A percentile compares a stretch with the other conserved stretches of the same genome.
Conservation (phyloP, 2,329 filamentous ascomycete species). For the Colletotrichum sidae region DNA sequence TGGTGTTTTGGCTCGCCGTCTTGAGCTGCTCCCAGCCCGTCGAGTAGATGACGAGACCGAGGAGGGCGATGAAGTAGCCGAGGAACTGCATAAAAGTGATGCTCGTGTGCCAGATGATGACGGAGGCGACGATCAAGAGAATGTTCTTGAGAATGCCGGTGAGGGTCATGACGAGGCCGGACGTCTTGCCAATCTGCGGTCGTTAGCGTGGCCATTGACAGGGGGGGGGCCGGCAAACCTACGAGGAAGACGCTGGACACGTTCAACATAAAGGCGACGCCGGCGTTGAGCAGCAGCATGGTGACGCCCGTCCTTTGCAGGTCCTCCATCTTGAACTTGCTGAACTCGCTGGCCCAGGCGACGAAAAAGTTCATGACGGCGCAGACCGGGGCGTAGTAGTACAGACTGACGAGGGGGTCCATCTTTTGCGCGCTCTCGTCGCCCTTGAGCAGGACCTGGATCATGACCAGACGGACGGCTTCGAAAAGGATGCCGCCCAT, state of each 20-base stretch:
- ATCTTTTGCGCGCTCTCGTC: constrained; percentile 77
- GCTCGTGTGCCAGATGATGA: constrained; percentile 81
- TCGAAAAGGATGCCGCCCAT: constrained; percentile 82
- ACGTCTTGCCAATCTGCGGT: constrained; percentile 86
- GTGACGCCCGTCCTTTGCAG: constrained; percentile 73
- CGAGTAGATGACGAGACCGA: constrained; percentile 64
- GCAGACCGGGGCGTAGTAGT: constrained; percentile 91
- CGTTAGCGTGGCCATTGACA: constrained; percentile 28
- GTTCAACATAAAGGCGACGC: constrained; percentile 83
- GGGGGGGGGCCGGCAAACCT: constrained; percentile 49
- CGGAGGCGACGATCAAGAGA: constrained; percentile 80
- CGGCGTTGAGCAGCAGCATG: constrained; percentile 78
- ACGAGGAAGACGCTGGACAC: constrained; percentile 89
- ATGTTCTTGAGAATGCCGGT: constrained; percentile 91
- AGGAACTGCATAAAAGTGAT: constrained; percentile 79
- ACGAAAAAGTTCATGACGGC: constrained; percentile 82
- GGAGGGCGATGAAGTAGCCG: constrained; percentile 79
- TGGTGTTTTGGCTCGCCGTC: constrained; percentile 26
- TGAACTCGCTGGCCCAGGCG: constrained; percentile 76
- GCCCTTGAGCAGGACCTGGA: constrained; percentile 82
- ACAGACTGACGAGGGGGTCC: constrained; percentile 88
- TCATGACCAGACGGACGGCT: constrained; percentile 85
- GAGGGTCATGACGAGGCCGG: constrained; percentile 85
- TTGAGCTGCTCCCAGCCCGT: constrained; percentile 49
- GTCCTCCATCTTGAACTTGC: constrained; percentile 73